These are phyloP conservation scores for Alternaria dauci DNA, from an alignment of 2,329 filamentous ascomycete genomes.

Conservation along the genomic window DNA sequence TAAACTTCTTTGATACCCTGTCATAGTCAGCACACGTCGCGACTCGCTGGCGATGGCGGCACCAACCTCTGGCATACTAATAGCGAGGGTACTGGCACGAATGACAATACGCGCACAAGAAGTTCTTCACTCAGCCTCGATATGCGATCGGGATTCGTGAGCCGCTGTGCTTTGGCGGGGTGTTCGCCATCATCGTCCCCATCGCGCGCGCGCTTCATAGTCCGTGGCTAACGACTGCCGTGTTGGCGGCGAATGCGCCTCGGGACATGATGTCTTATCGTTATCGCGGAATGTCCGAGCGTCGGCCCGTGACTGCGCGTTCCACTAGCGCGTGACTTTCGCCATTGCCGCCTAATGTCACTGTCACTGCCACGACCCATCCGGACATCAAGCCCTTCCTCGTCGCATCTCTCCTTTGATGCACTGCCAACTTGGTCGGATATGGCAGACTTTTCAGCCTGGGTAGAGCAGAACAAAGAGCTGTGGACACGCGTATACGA, in stretches of 20 bases:
- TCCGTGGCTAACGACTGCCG: conserved; percentile 6
- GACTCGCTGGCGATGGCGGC: neutral
- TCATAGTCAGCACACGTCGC: conserved; percentile 10
- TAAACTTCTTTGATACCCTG: conserved; percentile 78
- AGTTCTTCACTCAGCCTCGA: conserved; percentile 86
- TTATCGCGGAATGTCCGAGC: conserved; percentile 32
- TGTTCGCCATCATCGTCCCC: conserved; percentile 38
- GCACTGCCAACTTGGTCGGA: conserved; percentile 8
- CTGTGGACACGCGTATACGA: conserved; percentile 44
- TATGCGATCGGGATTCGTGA: conserved; percentile 65
- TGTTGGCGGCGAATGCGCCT: conserved; percentile 18
- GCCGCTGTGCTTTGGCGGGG: conserved; percentile 57
- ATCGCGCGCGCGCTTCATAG: conserved; percentile 51
- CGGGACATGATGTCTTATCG: conserved; percentile 18
- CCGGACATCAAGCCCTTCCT: neutral
- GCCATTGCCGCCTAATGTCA: conserved; percentile 14
- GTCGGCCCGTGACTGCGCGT: conserved; percentile 37
- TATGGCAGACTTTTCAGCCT: conserved; percentile 41
- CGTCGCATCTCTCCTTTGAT: neutral
- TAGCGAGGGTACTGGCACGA: conserved; percentile 74
- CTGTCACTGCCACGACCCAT: neutral
- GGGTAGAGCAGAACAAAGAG: conserved; percentile 41
- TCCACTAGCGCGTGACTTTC: conserved; percentile 8
- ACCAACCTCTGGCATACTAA: conserved; percentile 68
- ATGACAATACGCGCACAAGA: conserved; percentile 81